A percentile compares a stretch with the other conserved stretches of the same genome.
Evolutionary conservation across 2,329 filamentous ascomycete species (phyloP).

Genomic region (Trichoderma atrobrunneum): DNA sequence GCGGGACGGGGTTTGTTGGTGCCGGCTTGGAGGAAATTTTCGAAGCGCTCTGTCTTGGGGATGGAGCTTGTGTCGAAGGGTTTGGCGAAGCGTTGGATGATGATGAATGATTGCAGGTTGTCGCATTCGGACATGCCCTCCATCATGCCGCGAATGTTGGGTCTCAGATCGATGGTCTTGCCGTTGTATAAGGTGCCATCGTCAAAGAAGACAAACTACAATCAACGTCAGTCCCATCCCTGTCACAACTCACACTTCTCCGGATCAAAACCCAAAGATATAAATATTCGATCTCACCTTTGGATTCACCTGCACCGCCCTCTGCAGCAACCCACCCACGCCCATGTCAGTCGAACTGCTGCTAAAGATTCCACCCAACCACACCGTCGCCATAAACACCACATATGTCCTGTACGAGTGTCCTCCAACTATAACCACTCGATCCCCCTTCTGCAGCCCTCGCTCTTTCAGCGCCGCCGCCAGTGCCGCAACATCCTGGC

Average conservation of each 20-base stretch:
- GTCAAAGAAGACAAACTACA: conserved; percentile 76
- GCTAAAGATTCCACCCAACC: conserved; percentile 73
- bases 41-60: conserved; percentile 44
- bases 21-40: conserved; percentile 42
- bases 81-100: conserved; percentile 62
- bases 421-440: conserved; percentile 70
- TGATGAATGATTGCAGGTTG: conserved; percentile 62
- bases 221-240: background rate
- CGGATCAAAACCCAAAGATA: background rate
- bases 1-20: conserved; percentile 36
- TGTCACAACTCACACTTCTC: background rate
- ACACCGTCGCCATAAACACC: conserved; percentile 66
- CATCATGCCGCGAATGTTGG: conserved; percentile 70
- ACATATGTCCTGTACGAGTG: conserved; percentile 73
- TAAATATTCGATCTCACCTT: conserved; percentile 42
- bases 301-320: conserved; percentile 71
- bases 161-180: conserved; percentile 66
- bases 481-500: conserved; percentile 56
- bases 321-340: conserved; percentile 70
- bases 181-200: conserved; percentile 78
- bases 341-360: conserved; percentile 82
- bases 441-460: conserved; percentile 68
- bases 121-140: conserved; percentile 59
- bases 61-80: conserved; percentile 59
- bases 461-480: conserved; percentile 63